Base-by-base conservation (phyloP, 1,284 basidiomycete genomes). In the Cutaneotrichosporon mucoides region DNA sequence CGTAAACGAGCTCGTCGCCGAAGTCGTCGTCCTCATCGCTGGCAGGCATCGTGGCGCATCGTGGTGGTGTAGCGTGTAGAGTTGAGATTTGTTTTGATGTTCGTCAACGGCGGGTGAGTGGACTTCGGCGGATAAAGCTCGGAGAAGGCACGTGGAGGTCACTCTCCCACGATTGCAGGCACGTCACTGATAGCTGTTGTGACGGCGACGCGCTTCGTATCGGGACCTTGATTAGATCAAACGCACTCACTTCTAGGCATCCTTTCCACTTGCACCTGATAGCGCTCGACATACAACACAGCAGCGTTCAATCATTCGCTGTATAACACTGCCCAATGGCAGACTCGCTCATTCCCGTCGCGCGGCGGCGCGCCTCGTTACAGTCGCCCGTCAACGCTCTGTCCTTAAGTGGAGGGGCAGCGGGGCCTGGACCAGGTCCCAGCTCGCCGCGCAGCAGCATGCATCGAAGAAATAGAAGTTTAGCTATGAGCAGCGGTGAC, bases 1-100 rank as follows among this genome's bases (percentile, higher is more conserved):
- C 61, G 55, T 65, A 62, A 16, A 62, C 66, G 9, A 72, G 55
- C n/a, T 72, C 70, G 13, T 49, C 49, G 38, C 66, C 70, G 47
- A 53, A 72, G 15, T 70, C 70, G 57, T 69, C 66, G 9, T 64
- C 62, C n/a, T 36, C 36, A 45, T 54, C 43, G 33, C 33, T 40
- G 34, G 43, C 43, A n/a, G 53, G 37, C 53, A 55, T 55, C 11
- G 10, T 33, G 11, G 15, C 16, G 35, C 53, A 55, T 55, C 15
- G 24, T 41, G 49, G 33, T 36, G 52, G 12, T 44, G 52, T 34
- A 33, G 8, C n/a, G 42, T 33, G 52, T 53, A 11, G 33, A 15
- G 38, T 8, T 40, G 38, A 13, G 51, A 55, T 47, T 55, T 55
- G 53, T 55, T 55, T 45, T 55, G 41, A 49, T 12, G 33, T 38